Base-by-base conservation (phyloP, 768 basidiomycete genomes). In the Lactifluus volemus region DNA sequence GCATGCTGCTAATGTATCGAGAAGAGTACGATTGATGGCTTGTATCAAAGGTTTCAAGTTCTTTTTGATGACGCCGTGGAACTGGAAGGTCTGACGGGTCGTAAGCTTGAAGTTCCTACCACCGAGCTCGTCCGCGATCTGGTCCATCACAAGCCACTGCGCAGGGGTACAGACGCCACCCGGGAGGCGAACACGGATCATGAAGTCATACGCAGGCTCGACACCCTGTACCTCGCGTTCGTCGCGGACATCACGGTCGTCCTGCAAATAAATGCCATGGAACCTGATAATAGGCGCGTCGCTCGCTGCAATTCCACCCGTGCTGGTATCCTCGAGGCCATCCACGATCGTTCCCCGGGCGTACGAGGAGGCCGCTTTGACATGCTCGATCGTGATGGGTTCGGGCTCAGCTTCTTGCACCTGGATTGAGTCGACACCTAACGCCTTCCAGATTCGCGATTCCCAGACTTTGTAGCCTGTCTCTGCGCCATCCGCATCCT, bases 391-490 rank as follows among this genome's bases (percentile, higher is more conserved):
- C 57, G 97, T 98, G 73, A 99, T 96, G 1, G 92, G 85, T 68
- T 98, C 95, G 0, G 95, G 95, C 71, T 98, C 95, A 19, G 86
- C 88, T 74, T 98, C 97, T 36, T 79, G 82, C 19, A 98, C 84
- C 71, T 97, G 89, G 52, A 98, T 76, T 15, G 76, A 77, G 72
- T 94, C 97, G 49, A 98, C 94, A 53, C 96, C 94, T 32, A 98
- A 78, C 1, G 86, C 88, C 74, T 96, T 93, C 97, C 97, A 99
- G 41, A 98, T 67, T 50, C 80, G 76, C 39, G 92, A 85, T 71
- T 98, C 96, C 94, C 95, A 98, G n/a, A 81, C 65, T 72, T 90
- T 96, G 81, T 98, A 99, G 0, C 95, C 97, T 0, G 97, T 98
- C 74, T 93, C 86, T 30, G 89, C 81, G 0, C 97, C 97, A 71